A percentile compares a stretch with the other conserved stretches of the same genome.
phyloP scores from a whole-genome alignment of 306 rosid genomes.

The Medicago lupulina region DNA sequence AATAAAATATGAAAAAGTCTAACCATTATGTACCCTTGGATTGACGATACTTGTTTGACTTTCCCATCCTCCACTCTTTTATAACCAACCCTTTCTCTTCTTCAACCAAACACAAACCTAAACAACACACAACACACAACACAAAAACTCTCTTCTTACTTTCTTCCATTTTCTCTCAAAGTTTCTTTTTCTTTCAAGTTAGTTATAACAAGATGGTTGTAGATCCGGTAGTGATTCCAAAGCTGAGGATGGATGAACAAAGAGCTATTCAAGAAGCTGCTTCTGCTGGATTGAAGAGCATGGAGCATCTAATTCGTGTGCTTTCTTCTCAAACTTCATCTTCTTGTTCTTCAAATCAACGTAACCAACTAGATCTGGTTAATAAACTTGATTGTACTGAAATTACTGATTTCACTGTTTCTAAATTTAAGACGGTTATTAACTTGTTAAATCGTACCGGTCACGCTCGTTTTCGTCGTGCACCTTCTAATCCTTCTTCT shows the following conservation, averaged over 20 bases:
- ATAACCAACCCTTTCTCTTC: slow-evolving; percentile 43
- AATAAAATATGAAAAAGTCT: slow-evolving; percentile 38
- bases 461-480: slow-evolving; percentile 91
- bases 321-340: slow-evolving; percentile 49
- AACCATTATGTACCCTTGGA: slow-evolving; percentile 55
- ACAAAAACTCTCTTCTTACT: no score
- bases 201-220: slow-evolving; percentile 47
- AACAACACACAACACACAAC: neutral
- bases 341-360: slow-evolving; percentile 16
- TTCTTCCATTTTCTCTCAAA: no score
- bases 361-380: neutral
- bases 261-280: slow-evolving; percentile 75
- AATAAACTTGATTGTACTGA: slow-evolving; percentile 57
- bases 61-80: slow-evolving; percentile 41
- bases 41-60: slow-evolving; percentile 64
- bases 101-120: slow-evolving; percentile 7
- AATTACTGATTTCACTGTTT: slow-evolving; percentile 77
- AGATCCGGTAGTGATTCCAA: slow-evolving; percentile 47
- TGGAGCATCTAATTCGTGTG: slow-evolving; percentile 67
- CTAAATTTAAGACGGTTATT: slow-evolving; percentile 75
- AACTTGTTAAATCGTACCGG: slow-evolving; percentile 80
- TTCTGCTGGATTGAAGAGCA: slow-evolving; percentile 71
- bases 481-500: slow-evolving; percentile 42
- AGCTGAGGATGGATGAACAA: slow-evolving; percentile 51
- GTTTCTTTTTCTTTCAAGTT: neutral